These are phyloP conservation scores for Thuja plicata DNA, from an alignment of 83 land plant species.

Conservation along the genomic window DNA sequence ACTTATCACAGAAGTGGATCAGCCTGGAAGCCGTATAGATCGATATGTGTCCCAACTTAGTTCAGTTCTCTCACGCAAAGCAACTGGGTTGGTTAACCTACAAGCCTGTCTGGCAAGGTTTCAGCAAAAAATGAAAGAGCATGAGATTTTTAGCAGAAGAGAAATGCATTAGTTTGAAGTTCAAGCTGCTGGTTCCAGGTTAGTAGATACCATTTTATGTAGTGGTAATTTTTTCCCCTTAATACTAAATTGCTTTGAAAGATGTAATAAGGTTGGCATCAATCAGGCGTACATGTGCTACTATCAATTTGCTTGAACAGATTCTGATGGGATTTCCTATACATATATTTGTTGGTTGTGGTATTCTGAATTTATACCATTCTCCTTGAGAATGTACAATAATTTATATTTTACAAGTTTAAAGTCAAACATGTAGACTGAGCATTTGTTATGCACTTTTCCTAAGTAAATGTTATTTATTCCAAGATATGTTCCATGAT, in stretches of 20 bases:
- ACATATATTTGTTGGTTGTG: neutral
- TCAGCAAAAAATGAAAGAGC: slow-evolving; percentile 72
- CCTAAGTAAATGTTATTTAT: neutral
- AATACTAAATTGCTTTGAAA: no score
- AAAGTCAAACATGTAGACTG: neutral
- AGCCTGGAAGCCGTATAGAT: slow-evolving; percentile 75
- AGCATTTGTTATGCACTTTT: neutral
- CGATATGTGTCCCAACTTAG: slow-evolving; percentile 65
- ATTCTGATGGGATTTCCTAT: neutral
- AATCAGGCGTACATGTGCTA: neutral
- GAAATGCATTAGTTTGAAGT: slow-evolving; percentile 13
- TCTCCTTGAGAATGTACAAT: neutral
- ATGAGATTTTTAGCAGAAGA: slow-evolving; percentile 67
- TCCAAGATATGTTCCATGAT: neutral
- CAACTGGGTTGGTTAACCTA: slow-evolving; percentile 69
- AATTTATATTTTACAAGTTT: neutral
- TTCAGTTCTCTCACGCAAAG: slow-evolving; percentile 76
- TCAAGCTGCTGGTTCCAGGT: slow-evolving; percentile 5
- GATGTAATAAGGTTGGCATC: neutral
- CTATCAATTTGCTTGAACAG: neutral
- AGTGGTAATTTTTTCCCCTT: neutral
- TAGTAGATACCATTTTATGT: neutral
- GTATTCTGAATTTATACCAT: neutral
- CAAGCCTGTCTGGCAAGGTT: slow-evolving; percentile 77
- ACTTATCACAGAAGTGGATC: slow-evolving; percentile 71